phyloP scores from a whole-genome alignment of 108 stramenopile genomes.

The Cyclotella choctawhatcheeana region DNA sequence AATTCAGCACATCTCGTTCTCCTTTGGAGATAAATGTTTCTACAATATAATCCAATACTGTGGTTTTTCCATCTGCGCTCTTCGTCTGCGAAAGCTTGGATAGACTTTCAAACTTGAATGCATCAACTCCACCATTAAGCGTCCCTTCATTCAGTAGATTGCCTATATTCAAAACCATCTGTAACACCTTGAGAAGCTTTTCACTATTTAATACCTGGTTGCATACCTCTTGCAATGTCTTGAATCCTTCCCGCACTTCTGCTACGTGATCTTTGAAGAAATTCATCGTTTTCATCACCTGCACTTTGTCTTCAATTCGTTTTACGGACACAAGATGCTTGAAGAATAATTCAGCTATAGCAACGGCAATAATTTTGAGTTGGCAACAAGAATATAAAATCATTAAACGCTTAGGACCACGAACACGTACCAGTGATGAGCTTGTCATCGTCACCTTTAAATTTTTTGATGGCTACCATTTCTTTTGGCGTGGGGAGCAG shows the following conservation, averaged over 20 bases:
- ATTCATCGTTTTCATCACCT: constrained; percentile 79
- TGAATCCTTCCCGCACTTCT: constrained; percentile 59
- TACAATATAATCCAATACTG: constrained; percentile 94
- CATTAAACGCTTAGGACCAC: not conserved
- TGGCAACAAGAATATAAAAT: not conserved
- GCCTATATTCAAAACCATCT: constrained; percentile 89
- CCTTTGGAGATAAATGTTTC: constrained; percentile 75
- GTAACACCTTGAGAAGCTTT: constrained; percentile 80
- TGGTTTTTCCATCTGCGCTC: constrained; percentile 91
- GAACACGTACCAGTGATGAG: constrained; percentile 53
- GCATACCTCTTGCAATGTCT: constrained; percentile 73
- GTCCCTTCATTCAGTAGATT: constrained; percentile 95
- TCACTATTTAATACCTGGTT: constrained; percentile 78
- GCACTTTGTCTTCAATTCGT: constrained; percentile 78
- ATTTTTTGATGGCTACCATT: constrained; percentile 67
- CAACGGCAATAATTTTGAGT: not conserved
- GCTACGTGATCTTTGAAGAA: constrained; percentile 68
- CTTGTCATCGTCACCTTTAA: constrained; percentile 64
- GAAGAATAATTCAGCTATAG: constrained; percentile 82
- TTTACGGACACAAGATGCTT: constrained; percentile 67
- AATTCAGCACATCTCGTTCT: constrained; percentile 60
- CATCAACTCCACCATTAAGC: constrained; percentile 78
- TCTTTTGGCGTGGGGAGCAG: constrained; percentile 78
- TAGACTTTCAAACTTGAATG: constrained; percentile 95
- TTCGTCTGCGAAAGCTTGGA: constrained; percentile 92